Evolutionary conservation across 192 early-diverging fungal genomes (phyloP), one percentile per base, ranked within the genome.

Genomic region (Geranomyces variabilis): DNA sequence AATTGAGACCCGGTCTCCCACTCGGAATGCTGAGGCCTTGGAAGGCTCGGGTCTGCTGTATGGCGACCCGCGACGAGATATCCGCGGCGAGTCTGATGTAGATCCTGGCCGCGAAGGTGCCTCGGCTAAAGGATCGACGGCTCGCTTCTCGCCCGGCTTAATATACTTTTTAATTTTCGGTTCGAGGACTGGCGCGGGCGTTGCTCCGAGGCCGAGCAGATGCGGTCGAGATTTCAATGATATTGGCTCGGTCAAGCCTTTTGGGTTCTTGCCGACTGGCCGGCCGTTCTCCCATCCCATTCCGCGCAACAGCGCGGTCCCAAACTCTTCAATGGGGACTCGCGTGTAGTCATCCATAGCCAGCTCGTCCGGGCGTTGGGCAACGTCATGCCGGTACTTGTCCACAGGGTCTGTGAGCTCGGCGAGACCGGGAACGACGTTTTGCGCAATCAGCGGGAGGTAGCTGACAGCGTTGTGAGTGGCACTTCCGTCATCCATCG

Each of bases 241-340:
- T 14, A 63, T 73, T 8, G 56, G 60, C 22, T 48, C 71, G 48
- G 77, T 30, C 51, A 82, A 66, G 57, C 74, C 82, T 4, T 80
- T 81, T 13, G 72, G 71, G 65, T 85, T 85, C 49, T 74, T 84
- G 15, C 83, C 84, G 1, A 87, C 75, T 13, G 81, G 73, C 56
- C 81, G 78, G 36, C 91, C 91, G 48, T 90, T 87, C 47, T 85
- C 87, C 93, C 93, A 96, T 0, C 95, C 95, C 92, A 96, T 94
- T 0, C 95, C 95, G 15, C 93, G 82, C 57, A 97, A 75, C 67
- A 96, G 78, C 0, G 94, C 94, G 1, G 82, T 83, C 0, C 95
- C 95, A 87, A 97, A 97, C 56, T 90, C 88, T 58, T 96, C 93
- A 0, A 97, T 88, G 4, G 95, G 93, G 0, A 95, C 88, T 0